Evolutionary conservation across 768 basidiomycete species (phyloP), one percentile per base, ranked within the genome.

Genomic region (Termitomyces eurrhizus): DNA sequence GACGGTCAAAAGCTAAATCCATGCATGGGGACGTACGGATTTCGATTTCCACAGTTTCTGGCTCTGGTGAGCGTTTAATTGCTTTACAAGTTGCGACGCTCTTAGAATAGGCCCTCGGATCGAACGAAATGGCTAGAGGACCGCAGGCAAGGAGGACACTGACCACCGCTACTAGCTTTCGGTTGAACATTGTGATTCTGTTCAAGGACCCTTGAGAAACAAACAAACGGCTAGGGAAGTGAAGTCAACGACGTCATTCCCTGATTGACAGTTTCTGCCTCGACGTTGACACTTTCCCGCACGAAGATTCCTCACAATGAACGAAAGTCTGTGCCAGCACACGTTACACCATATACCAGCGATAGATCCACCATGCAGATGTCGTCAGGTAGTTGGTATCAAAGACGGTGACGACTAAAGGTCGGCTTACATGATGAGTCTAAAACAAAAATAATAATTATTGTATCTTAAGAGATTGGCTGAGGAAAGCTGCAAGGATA

Each of bases 21-120:
- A 35, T 11, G 48, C 9, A 57, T 2, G 4, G 7, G 21, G 7
- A 65, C 82, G 59, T 62, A 85, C 85, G 75, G 3, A 86, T 75
- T 13, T 75, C 59, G 26, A 86, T 77, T 50, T 79, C 69, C 16
- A 80, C 72, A 16, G 65, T 61, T 58, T 75, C 69, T 52, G 68
- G 66, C 46, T 65, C 52, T 2, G 64, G 65, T 1, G 52, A 70
- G 44, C 81, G 75, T 59, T 78, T 77, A 2, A 75, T 56, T 3
- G 82, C 80, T 50, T 72, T 66, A 65, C 84, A 85, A 5, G 64
- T 68, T 4, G 72, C 77, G 0, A 67, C 66, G 24, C 64, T 69
- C 60, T 77, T 72, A 3, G 55, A 2, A 55, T 80, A 80, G 4
- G 70, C 65, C 24, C 68, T 64, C 0, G 80, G 80, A 50, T 79